phyloP scores from a whole-genome alignment of 306 rosid species.

The Prunus salicina region DNA sequence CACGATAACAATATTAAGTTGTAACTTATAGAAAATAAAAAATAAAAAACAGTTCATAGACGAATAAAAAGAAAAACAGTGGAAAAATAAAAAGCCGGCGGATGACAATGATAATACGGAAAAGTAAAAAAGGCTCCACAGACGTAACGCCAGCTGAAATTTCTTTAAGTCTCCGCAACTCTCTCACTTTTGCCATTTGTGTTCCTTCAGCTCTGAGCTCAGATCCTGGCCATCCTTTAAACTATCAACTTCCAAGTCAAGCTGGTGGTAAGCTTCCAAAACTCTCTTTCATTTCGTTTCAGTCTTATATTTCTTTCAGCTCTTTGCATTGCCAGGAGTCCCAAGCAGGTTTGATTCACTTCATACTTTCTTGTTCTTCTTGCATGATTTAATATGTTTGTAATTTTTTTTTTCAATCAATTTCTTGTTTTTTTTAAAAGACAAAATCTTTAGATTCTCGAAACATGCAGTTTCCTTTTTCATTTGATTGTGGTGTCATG shows the following conservation, averaged over 20 bases:
- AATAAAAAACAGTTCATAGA: too few relatives aligned
- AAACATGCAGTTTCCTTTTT: background rate
- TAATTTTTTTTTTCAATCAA: background rate
- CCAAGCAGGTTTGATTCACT: background rate
- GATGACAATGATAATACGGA: background rate
- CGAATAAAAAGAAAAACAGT: background rate
- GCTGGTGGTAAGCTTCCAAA: background rate
- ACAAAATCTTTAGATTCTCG: background rate
- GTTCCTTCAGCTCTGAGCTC: background rate
- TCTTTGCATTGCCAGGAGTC: constrained; percentile 3
- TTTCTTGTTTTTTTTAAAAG: too few relatives aligned
- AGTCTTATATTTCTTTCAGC: background rate
- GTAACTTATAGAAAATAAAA: too few relatives aligned
- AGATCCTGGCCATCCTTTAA: constrained; percentile 2
- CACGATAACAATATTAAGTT: too few relatives aligned
- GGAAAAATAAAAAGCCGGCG: background rate
- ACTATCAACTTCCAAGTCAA: constrained; percentile 1
- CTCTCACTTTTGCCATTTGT: background rate
- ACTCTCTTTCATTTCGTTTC: background rate
- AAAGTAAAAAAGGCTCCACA: background rate
- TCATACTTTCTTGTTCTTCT: background rate
- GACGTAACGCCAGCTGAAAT: background rate
- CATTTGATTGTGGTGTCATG: background rate
- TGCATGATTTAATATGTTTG: background rate
- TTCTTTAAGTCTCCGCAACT: background rate